Evolutionary conservation across 148 eudicot genomes (phyloP).

Genomic region (Rheum nobile): DNA sequence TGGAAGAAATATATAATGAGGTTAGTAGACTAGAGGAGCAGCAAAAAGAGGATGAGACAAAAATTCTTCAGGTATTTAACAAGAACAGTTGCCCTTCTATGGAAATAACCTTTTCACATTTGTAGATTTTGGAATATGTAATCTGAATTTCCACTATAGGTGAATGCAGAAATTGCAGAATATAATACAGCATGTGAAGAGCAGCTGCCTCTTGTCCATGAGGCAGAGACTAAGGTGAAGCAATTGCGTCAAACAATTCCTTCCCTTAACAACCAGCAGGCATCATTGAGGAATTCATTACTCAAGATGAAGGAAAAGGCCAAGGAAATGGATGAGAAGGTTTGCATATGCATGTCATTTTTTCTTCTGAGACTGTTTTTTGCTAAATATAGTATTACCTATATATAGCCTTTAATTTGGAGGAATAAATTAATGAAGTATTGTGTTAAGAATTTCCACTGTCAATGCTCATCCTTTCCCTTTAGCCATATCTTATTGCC

Average conservation of each 20-base stretch:
- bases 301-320: conserved; percentile 56
- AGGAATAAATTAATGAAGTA: background rate
- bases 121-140: background rate
- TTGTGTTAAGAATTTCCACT: background rate
- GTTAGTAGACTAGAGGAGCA: conserved; percentile 36
- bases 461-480: background rate
- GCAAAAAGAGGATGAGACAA: conserved; percentile 36
- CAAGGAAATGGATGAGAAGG: conserved; percentile 71
- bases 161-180: conserved; percentile 52
- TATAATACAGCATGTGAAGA: conserved; percentile 46
- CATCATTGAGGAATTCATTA: conserved; percentile 41
- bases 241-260: conserved; percentile 51
- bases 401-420: background rate
- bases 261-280: conserved; percentile 59
- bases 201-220: conserved; percentile 61
- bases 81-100: background rate
- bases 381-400: background rate
- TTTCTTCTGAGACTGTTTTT: background rate
- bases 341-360: background rate
- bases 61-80: conserved; percentile 34
- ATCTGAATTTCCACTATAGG: conserved; percentile 24
- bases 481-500: background rate
- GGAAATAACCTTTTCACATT: background rate
- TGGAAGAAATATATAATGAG: background rate
- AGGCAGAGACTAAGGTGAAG: conserved; percentile 55